Evolutionary conservation across 257 asterid species (phyloP), one percentile per base, ranked within the genome.

Genomic region (Solanum virginianum): DNA sequence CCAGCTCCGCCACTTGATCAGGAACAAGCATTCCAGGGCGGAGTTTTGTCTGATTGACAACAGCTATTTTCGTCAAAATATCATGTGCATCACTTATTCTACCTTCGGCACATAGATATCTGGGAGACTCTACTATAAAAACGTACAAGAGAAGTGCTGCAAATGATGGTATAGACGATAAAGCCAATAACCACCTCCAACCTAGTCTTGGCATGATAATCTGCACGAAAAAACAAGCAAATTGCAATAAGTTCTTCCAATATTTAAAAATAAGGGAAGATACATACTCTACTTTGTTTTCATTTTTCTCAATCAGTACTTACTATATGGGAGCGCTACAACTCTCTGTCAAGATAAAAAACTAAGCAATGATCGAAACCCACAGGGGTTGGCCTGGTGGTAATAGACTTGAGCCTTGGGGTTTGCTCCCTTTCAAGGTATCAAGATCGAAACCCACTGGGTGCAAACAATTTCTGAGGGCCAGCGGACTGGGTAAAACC

Each of bases 101-200:
- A 1, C 94, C 93, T 14, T 88, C 88, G 85, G 85, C 86, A 87
- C 80, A 92, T 13, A 94, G 86, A 84, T 92, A 94, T 84, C 98
- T 91, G 0, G 97, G 98, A 87, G 95, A 92, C 90, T 94, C 98
- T 56, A 90, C 49, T 16, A 91, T 91, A 69, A 92, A 85, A 71
- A 88, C 80, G 88, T 90, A 93, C 56, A 94, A 90, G 71, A 90
- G 9, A 83, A 94, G 84, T 56, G 95, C 93, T 24, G 87, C 89
- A 80, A 91, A 88, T 87, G 94, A 89, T 72, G 98, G 95, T 56
- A 89, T 60, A 9, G 98, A 93, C 51, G 97, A 94, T 79, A 94
- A 85, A 20, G 88, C 91, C 86, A 94, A 94, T 88, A 94, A 88
- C 97, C 97, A 94, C 80, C 98, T 93, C 98, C 98, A 94, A 84